Evolutionary conservation across 1,139 yeast species (phyloP), one percentile per base, ranked within the genome.

Genomic region (Geotrichum armillariae): DNA sequence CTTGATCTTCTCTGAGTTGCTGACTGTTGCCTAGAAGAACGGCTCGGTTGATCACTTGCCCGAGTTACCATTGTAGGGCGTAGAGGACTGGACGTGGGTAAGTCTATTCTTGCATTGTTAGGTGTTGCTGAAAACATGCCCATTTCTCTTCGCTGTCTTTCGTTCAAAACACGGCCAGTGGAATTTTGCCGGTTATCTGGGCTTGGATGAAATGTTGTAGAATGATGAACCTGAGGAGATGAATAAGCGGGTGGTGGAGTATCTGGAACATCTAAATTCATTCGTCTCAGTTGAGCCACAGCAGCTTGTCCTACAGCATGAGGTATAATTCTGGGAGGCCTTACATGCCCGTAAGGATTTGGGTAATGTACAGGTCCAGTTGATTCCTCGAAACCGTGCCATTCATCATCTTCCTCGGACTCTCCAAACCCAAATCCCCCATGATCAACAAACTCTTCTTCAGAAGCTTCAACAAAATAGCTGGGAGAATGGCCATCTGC

Each of bases 161-260:
- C 43, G 31, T 38, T 45, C 3, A 23, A 32, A 34, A 9, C 12
- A n/a, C 17, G 27, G 6, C 23, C 4, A 22, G 7, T 12, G 6
- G 4, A 8, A 11, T 16, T 8, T 4, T 22, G 23, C 17, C 33
- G 17, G 18, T 34, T 8, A 25, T 17, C 18, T 12, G 23, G 18
- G 17, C 16, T 25, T 39, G 42, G 42, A 6, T 25, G 9, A 16
- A 27, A 39, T 25, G 42, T 27, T 8, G 34, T n/a, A 17, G 42
- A 11, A 16, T 18, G 22, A 18, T 25, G n/a, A 14, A 11, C 21
- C 25, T 39, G 42, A 25, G 40, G 40, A n/a, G 38, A 23, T 11
- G 39, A 18, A 14, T 42, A 34, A 17, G 40, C 40, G 4, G 40
- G 46, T 2, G 46, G 46, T 12, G 46, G 46, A 5, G 46, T 42